Conservation (phyloP, 2,329 filamentous ascomycete genomes). For the Apiospora rasikravindrae region DNA sequence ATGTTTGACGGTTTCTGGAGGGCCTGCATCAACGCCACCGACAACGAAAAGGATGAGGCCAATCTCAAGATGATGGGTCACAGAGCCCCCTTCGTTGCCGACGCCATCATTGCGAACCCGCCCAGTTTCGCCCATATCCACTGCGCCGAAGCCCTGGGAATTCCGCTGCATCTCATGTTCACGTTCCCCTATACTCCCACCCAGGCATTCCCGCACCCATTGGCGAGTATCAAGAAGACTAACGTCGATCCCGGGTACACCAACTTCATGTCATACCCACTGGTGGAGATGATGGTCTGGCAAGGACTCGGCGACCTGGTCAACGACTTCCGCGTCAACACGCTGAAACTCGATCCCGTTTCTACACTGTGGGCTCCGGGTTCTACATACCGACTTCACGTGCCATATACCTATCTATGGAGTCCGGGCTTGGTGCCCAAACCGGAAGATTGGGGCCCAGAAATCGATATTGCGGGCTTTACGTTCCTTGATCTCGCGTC, state of each 20-base stretch:
- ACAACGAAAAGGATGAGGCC: conserved; percentile 66
- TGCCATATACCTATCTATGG: conserved; percentile 79
- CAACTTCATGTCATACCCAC: conserved; percentile 80
- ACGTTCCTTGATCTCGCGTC: conserved; percentile 75
- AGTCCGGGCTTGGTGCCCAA: conserved; percentile 70
- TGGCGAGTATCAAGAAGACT: conserved; percentile 75
- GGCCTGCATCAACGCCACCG: conserved; percentile 75
- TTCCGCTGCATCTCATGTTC: conserved; percentile 86
- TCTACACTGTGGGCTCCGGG: conserved; percentile 80
- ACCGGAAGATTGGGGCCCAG: conserved; percentile 69
- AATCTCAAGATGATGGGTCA: conserved; percentile 70
- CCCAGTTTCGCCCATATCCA: conserved; percentile 80
- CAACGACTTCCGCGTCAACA: conserved; percentile 74
- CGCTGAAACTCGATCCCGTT: conserved; percentile 73
- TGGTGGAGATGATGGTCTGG: conserved; percentile 90
- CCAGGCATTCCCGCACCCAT: conserved; percentile 75
- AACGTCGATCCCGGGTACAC: conserved; percentile 76
- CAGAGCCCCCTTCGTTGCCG: conserved; percentile 67
- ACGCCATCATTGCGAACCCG: conserved; percentile 87
- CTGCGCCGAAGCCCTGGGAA: conserved; percentile 77
- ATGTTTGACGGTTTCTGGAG: conserved; percentile 88
- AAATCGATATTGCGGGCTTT: conserved; percentile 78
- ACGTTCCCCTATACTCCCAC: conserved; percentile 84
- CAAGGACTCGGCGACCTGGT: conserved; percentile 83
- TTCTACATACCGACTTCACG: conserved; percentile 72